Base-by-base conservation (phyloP, 2,329 filamentous ascomycete species). In the Curvularia spicifera region DNA sequence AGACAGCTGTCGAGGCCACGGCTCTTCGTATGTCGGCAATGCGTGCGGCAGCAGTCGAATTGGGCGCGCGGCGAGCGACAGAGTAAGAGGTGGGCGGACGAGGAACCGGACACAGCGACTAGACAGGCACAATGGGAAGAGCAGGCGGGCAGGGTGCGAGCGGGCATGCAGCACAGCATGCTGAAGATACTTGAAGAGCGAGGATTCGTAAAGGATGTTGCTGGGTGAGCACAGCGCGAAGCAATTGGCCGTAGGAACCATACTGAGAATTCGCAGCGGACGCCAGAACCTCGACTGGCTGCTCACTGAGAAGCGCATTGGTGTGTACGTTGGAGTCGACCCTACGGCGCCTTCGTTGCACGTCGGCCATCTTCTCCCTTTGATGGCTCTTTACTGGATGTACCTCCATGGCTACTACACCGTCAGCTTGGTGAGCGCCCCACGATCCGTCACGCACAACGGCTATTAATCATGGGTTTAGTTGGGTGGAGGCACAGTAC, bases 301-400 rank as follows among this genome's bases (percentile, higher is more conserved):
- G 22, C 84, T 95, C 79, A 84, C 82, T 5, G 75, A 79, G 26
- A 88, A 87, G 71, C 83, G 88, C 60, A 85, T 92, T 66, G 89
- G 88, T 61, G 88, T 85, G 58, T 96, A 96, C 70, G 89, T 91
- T 52, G 91, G 91, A 66, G 86, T 95, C 69, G 91, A 96, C 71
- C 91, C 91, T 5, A 95, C 91, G 0, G 91, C 90, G 13, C 81
- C 86, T 55, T 95, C 91, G 2, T 80, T 95, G 58, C 91, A 96
- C 69, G 81, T 95, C 46, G 91, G 91, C 57, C 91, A 96, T 71
- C 81, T 96, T 5, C 81, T 95, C 13, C 89, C 91, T 22, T 81
- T 94, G 53, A 95, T 95, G 91, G 86, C 90, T 15, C 80, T 94
- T 24, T 93, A 92, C 78, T 94, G 91, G 89, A 85, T 93, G 81